Evolutionary conservation across 2,329 filamentous ascomycete genomes (phyloP).

Genomic region (Macrophomina phaseolina): DNA sequence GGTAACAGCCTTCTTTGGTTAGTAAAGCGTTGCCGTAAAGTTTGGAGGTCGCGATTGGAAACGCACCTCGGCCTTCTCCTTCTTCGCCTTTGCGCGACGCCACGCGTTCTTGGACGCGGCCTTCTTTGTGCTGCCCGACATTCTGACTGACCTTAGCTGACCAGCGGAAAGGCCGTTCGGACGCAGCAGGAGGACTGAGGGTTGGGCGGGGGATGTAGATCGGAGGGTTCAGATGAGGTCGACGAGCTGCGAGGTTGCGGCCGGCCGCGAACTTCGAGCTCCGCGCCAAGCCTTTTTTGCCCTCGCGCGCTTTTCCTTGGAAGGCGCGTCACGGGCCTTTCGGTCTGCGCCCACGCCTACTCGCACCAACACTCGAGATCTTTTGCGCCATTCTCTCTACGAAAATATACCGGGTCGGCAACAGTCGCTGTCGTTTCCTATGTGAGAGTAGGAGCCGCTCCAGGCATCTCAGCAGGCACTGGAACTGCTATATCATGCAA

Average conservation of each 20-base stretch:
- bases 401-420: too few relatives aligned
- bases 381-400: too few relatives aligned
- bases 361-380: too few relatives aligned
- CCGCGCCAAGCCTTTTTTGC: conserved; percentile 25
- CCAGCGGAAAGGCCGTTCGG: background rate
- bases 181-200: background rate
- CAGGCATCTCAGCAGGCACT: too few relatives aligned
- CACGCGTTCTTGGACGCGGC: conserved; percentile 80
- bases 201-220: background rate
- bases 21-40: background rate
- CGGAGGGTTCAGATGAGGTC: background rate
- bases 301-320: background rate
- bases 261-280: conserved; percentile 24
- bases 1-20: conserved; percentile 6
- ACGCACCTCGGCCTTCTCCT: conserved; percentile 73
- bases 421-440: too few relatives aligned
- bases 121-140: conserved; percentile 21
- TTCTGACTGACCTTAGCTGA: background rate
- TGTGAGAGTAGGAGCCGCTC: too few relatives aligned
- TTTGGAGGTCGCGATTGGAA: background rate
- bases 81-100: conserved; percentile 92
- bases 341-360: too few relatives aligned
- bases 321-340: background rate
- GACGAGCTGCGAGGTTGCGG: conserved; percentile 8
- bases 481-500: background rate